A percentile compares a stretch with the other conserved stretches of the same genome.
phyloP scores from a whole-genome alignment of 2,329 filamentous ascomycete genomes.

The Hortaea sp. region DNA sequence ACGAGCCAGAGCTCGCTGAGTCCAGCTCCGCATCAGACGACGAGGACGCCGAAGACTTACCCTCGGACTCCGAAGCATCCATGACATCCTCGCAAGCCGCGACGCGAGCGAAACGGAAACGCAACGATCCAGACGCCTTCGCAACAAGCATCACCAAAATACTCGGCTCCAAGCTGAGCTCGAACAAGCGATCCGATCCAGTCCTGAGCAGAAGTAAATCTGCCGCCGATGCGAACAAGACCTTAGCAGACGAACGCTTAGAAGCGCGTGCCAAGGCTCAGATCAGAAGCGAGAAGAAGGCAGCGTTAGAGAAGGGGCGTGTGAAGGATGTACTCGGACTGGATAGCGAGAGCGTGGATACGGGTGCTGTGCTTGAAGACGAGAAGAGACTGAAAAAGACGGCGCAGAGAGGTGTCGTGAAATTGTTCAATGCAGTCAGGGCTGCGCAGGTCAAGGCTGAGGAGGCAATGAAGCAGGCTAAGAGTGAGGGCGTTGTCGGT shows the following conservation, averaged over 20 bases:
- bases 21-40: constrained; percentile 2
- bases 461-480: constrained; percentile 60
- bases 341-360: constrained; percentile 38
- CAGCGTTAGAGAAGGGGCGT: constrained; percentile 73
- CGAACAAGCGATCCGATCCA: constrained; percentile 72
- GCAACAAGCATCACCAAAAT: constrained; percentile 91
- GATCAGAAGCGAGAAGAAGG: constrained; percentile 68
- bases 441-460: constrained; percentile 83
- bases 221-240: constrained; percentile 61
- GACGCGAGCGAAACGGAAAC: constrained; percentile 53
- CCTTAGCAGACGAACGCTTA: constrained; percentile 64
- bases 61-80: not conserved
- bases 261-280: constrained; percentile 73
- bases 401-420: constrained; percentile 86
- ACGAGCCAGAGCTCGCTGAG: constrained; percentile 24
- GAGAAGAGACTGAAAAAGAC: constrained; percentile 78
- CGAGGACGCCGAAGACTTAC: not conserved
- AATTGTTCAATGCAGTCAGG: constrained; percentile 90
- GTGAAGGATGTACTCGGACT: constrained; percentile 75
- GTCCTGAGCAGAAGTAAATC: constrained; percentile 76
- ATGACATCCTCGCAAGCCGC: not conserved
- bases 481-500: constrained; percentile 66
- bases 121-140: constrained; percentile 85
- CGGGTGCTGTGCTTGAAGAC: constrained; percentile 50
- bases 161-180: constrained; percentile 76